Base-by-base conservation (phyloP, 2,329 filamentous ascomycete genomes). In the Fusarium albosuccineum region DNA sequence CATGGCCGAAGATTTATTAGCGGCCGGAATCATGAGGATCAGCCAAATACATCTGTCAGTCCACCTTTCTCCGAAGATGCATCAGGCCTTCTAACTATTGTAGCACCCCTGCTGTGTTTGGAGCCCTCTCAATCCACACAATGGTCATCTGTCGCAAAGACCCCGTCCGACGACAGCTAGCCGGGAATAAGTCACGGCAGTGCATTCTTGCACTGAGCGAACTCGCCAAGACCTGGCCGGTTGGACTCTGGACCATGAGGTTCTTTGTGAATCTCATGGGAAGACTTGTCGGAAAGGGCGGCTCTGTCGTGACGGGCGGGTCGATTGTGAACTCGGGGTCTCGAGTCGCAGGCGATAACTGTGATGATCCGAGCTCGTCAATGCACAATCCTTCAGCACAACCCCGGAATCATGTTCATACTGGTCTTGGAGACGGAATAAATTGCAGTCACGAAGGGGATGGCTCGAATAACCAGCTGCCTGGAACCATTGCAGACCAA, bases 131-230 rank as follows among this genome's bases (percentile, higher is more conserved):
- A 0, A 71, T 71, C 8, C 66, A 71, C 29, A 70, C 68, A 0
- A 49, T 71, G 2, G 66, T 66, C 1, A 67, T 71, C 6, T 63
- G 68, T 9, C 57, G 57, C 9, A 71, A 63, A 3, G 58, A 70
- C 2, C 42, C 63, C 0, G 60, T 71, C 2, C 63, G 52, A 0
- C 58, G 68, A 8, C 68, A 71, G 22, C 9, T 71, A 1, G 68
- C 68, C 2, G 68, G 65, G 1, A 71, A 71, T 17, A 71, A 71
- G 27, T 70, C 68, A 4, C 64, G 68, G 0, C 68, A 71, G 40
- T 71, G 68, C n/a, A 71, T 71, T 5, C 57, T 71, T 2, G 68
- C 68, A 0, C 39, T 71, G 2, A 57, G 60, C 0, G 68, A 71
- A 9, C 42, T 71, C 4, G 55, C 68, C 9, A 71, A 71, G 1